Evolutionary conservation across 257 asterid species (phyloP).

Genomic region (Nicotiana tomentosiformis): DNA sequence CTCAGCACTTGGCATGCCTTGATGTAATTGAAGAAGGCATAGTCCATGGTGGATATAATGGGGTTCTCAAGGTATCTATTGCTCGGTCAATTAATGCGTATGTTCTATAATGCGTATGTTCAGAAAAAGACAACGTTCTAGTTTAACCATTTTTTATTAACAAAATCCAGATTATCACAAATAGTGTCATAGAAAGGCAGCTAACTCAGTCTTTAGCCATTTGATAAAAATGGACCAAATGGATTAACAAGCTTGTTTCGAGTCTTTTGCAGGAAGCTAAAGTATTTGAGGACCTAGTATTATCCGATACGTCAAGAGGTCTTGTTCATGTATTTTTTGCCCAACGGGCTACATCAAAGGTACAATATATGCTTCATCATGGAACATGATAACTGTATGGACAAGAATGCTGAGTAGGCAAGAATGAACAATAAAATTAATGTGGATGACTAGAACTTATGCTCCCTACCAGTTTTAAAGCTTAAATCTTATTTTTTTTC

Average conservation of each 20-base stretch:
- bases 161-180: background rate
- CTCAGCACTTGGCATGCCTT: constrained; percentile 91
- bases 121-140: background rate
- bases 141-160: background rate
- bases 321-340: constrained; percentile 88
- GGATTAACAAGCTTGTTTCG: background rate
- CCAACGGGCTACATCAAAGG: constrained; percentile 86
- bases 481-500: background rate
- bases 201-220: background rate
- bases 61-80: constrained; percentile 67
- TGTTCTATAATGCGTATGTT: background rate
- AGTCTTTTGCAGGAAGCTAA: constrained; percentile 55
- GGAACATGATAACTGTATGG: background rate
- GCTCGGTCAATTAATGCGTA: constrained; percentile 13
- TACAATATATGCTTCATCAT: constrained; percentile 16
- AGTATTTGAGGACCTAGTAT: constrained; percentile 54
- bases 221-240: background rate
- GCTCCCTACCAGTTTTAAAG: background rate
- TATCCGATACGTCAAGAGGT: constrained; percentile 69
- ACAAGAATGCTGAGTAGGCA: background rate
- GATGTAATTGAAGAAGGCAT: constrained; percentile 88
- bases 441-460: background rate
- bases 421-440: background rate
- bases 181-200: background rate
- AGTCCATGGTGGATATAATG: constrained; percentile 85